Base-by-base conservation (phyloP, 495 filamentous ascomycete genomes). In the Opeltia flavorubescens region DNA sequence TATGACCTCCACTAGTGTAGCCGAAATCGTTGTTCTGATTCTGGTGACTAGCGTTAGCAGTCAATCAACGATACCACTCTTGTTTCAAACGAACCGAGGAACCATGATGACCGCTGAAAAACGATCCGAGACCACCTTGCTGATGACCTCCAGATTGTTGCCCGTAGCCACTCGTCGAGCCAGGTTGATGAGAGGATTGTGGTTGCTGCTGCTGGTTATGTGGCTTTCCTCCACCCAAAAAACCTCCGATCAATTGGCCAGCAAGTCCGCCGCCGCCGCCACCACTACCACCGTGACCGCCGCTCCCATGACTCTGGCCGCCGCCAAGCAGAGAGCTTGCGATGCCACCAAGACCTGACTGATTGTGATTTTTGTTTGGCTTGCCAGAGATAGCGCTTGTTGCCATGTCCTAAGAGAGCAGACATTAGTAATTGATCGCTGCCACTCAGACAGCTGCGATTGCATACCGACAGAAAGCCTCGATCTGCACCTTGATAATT, bases 261-360 rank as follows among this genome's bases (percentile, higher is more conserved):
- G 60, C 58, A 1, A 60, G 27, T 15, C 57, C 55, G 27, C 58
- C 52, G 40, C 49, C 25, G 18, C 51, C 47, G 24, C 64, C 52
- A 41, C 50, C 41, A 28, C 42, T 24, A 17, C 47, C 44, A 33
- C 60, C 53, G 33, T 50, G 43, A 26, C 55, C 50, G 7, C 56
- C 48, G 13, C 52, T 38, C 13, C 52, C 33, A 26, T 55, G 50
- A 18, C 53, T 50, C 39, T 58, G 48, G 9, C 68, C 65, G 24
- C 64, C 65, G 24, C 64, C 60, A 0, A 72, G 56, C 15, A 72
- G 52, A 3, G 56, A 61, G 25, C 48, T 48, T 6, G 69, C 69
- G 27, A 66, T 33, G 12, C 58, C 56, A 20, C 57, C 62, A 0
- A 65, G 28, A 21, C 59, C 59, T 7, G 51, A 54, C 24, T 62